Evolutionary conservation across 352 stramenopile genomes (phyloP), one percentile per base, ranked within the genome.

Genomic region (Globisporangium recalcitrans): DNA sequence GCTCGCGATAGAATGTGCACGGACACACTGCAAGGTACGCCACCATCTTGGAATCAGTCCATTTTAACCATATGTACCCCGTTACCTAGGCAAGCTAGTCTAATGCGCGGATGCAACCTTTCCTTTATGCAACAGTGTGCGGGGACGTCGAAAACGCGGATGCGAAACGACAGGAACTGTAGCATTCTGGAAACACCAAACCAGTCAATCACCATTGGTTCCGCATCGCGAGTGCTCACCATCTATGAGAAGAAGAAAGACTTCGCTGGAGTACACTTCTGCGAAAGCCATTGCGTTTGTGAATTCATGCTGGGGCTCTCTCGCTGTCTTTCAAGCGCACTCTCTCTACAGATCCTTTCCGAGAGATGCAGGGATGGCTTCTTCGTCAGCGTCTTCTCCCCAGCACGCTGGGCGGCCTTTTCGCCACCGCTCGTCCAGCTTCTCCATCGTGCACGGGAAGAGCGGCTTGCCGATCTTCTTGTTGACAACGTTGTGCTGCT

Each of bases 401-500:
- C 87, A 97, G 66, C 90, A 97, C 26, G 71, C 81, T 2, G 90
- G 70, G 11, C 75, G 88, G 4, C 95, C 97, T 48, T 93, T 98
- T 42, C 86, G 77, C 97, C 97, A 99, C 62, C 96, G 78, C 69
- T 98, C 84, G 66, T 99, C 89, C 19, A 99, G 77, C 26, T 87
- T 95, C 29, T 91, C 70, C 62, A 98, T 92, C 44, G 83, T 89
- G 70, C 97, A 99, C 49, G 91, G 63, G 74, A 98, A 99, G 5
- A 89, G 31, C 16, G 87, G 78, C 69, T 99, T 99, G 61, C 94
- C 87, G 56, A 99, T 84, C 74, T 99, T 98, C 71, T 96, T 84
- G 77, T 99, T 99, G 31, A 99, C 96, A 52, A 93, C 73, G 76
- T 99, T 99, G 81, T 99, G 97, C 71, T 98, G 95, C 65, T 98